phyloP scores from a whole-genome alignment of 768 basidiomycete species.

The Amanita muscaria region DNA sequence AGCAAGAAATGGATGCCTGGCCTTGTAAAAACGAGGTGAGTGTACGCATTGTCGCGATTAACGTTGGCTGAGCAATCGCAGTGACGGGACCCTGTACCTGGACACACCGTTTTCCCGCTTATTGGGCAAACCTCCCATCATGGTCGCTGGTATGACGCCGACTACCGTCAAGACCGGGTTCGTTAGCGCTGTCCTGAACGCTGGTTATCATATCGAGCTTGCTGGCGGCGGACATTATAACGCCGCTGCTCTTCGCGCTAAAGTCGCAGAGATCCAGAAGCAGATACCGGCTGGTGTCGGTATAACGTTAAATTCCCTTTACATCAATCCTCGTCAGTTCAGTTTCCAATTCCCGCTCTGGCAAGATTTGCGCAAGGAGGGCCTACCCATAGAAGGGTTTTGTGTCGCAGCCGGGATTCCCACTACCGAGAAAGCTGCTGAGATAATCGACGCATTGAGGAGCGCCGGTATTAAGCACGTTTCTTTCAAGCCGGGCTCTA shows the following conservation, averaged over 20 bases:
- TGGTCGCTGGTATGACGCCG: conserved; percentile 99
- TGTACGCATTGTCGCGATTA: conserved; percentile 14
- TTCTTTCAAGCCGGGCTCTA: conserved; percentile 96
- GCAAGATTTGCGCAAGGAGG: conserved; percentile 96
- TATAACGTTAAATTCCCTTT: conserved; percentile 88
- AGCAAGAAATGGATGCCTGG: conserved; percentile 77
- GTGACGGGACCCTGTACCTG: conserved; percentile 86
- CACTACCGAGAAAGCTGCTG: conserved; percentile 91
- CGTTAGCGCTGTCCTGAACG: conserved; percentile 85
- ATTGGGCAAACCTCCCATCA: conserved; percentile 93
- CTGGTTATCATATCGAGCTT: conserved; percentile 94
- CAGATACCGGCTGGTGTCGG: conserved; percentile 84
- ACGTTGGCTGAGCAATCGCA: conserved; percentile 22
- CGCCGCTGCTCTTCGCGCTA: conserved; percentile 75
- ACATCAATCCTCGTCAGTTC: conserved; percentile 98
- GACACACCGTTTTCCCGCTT: conserved; percentile 97
- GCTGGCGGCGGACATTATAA: conserved; percentile 99
- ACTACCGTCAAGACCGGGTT: conserved; percentile 94
- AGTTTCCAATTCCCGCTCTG: conserved; percentile 95
- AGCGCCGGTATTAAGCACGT: conserved; percentile 90
- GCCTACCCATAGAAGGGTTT: conserved; percentile 95
- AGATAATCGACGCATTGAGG: conserved; percentile 83
- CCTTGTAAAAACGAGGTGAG: conserved; percentile 83
- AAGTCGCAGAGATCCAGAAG: conserved; percentile 87
- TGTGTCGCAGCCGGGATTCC: conserved; percentile 98